Evolutionary conservation across 164 flowering plant species (phyloP).

Genomic region (Vitis rupestris): DNA sequence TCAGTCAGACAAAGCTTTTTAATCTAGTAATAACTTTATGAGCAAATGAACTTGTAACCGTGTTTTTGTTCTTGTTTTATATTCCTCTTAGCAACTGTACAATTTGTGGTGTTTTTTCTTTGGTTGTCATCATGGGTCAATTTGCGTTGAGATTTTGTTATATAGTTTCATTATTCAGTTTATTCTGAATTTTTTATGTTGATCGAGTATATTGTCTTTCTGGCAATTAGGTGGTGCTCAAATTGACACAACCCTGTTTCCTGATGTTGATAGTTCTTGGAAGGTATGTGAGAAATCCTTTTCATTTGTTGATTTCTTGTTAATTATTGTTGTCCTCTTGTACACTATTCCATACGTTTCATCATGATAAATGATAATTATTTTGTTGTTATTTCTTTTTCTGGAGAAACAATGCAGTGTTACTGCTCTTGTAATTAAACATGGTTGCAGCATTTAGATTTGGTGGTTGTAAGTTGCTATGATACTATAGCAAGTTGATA

Average conservation of each 20-base stretch:
- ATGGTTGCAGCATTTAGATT: too few relatives aligned
- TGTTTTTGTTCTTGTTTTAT: too few relatives aligned
- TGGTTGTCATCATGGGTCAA: too few relatives aligned
- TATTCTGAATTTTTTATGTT: not conserved
- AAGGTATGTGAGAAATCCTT: conserved; percentile 34
- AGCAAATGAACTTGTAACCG: too few relatives aligned
- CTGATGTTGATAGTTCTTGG: conserved; percentile 61
- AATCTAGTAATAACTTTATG: too few relatives aligned
- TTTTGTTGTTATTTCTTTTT: not conserved
- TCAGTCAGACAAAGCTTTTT: too few relatives aligned
- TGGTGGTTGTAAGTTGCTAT: too few relatives aligned
- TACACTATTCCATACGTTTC: not conserved
- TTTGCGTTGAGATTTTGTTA: not conserved
- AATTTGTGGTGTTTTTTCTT: too few relatives aligned
- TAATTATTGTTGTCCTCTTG: not conserved
- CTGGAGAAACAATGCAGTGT: too few relatives aligned
- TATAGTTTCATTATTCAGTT: not conserved
- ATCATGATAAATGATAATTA: not conserved
- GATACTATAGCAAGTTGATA: too few relatives aligned
- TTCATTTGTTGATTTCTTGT: not conserved
- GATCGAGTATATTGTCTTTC: not conserved
- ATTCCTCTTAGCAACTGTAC: too few relatives aligned
- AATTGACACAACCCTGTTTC: conserved; percentile 42
- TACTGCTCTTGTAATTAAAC: too few relatives aligned
- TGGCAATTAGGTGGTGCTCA: conserved; percentile 33